Evolutionary conservation across 2,329 filamentous ascomycete species (phyloP), one percentile per base, ranked within the genome.

Genomic region (Pyricularia grisea): DNA sequence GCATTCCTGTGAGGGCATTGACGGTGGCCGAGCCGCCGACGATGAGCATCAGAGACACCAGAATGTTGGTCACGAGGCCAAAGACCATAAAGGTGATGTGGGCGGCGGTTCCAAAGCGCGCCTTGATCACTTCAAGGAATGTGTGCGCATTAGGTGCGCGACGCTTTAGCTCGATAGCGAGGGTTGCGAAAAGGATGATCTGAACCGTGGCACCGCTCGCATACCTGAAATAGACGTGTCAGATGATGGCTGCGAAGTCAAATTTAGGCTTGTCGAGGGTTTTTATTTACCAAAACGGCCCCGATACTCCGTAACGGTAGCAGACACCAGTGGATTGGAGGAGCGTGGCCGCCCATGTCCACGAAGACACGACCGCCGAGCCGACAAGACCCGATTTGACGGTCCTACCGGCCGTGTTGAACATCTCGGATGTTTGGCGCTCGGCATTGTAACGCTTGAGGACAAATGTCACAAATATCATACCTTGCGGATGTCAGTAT

Each of bases 321-420:
- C 92, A 92, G 25, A 97, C 91, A 23, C 89, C 87, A 0, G 91
- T 90, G 1, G 88, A 91, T 75, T 95, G 92, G 1, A 95, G 83
- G 1, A 94, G 82, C 0, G 92, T 95, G 27, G 92, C 93, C 0
- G 92, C 93, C 93, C 93, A 97, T 0, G 93, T 97, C 93, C 94
- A 97, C 4, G 90, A 93, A 20, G 91, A 94, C 3, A 97, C 92
- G 20, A 97, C 93, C 17, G 93, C 93, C 4, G 92, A 92, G 14
- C 92, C 92, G 0, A 97, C 92, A 14, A 97, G 84, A 61, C 93
- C 94, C 9, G 92, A 93, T 77, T 97, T 97, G 73, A 97, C 92
- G 1, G 92, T 93, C 71, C 94, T 85, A n/a, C 93, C 93, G 67
- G 93, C 93, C 0, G 93, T 97, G 72, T 87, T 93, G 83, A 97